Conservation (phyloP, 192 early-diverging fungal species). For the Coemansia sp. region DNA sequence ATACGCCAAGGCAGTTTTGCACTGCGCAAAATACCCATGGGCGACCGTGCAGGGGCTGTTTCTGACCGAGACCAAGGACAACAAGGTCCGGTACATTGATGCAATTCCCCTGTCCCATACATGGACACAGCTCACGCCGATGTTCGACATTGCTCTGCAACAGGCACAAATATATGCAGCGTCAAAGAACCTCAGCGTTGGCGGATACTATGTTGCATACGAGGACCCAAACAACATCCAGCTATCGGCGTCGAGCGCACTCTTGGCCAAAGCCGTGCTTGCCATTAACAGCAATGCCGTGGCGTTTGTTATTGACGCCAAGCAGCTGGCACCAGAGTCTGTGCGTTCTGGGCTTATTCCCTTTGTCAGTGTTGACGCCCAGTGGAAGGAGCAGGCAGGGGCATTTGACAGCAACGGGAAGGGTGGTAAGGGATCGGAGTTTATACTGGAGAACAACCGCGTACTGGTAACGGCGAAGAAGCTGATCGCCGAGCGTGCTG, state of each 20-base stretch:
- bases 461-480: slow-evolving; percentile 31
- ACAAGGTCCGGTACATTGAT: slow-evolving; percentile 56
- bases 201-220: slow-evolving; percentile 51
- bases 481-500: slow-evolving; percentile 41
- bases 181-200: slow-evolving; percentile 27
- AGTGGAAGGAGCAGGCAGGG: slow-evolving; percentile 45
- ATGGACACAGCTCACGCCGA: slow-evolving; percentile 74
- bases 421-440: slow-evolving; percentile 14
- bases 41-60: slow-evolving; percentile 76
- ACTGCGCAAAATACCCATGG: slow-evolving; percentile 81
- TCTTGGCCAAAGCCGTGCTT: slow-evolving; percentile 36
- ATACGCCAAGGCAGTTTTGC: slow-evolving; percentile 74
- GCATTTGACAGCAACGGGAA: slow-evolving; percentile 14
- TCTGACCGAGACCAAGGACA: slow-evolving; percentile 50
- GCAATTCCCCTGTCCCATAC: slow-evolving; percentile 85
- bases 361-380: slow-evolving; percentile 23
- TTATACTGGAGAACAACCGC: slow-evolving; percentile 51
- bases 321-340: slow-evolving; percentile 29
- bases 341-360: slow-evolving; percentile 26
- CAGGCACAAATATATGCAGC: slow-evolving; percentile 59
- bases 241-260: slow-evolving; percentile 37
- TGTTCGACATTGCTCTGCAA: slow-evolving; percentile 82
- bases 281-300: slow-evolving; percentile 18
- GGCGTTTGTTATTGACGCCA: slow-evolving; percentile 48
- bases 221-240: slow-evolving; percentile 34